A percentile compares a stretch with the other conserved stretches of the same genome.
Conservation (phyloP, 495 filamentous ascomycete species). For the Glonium stellatum region DNA sequence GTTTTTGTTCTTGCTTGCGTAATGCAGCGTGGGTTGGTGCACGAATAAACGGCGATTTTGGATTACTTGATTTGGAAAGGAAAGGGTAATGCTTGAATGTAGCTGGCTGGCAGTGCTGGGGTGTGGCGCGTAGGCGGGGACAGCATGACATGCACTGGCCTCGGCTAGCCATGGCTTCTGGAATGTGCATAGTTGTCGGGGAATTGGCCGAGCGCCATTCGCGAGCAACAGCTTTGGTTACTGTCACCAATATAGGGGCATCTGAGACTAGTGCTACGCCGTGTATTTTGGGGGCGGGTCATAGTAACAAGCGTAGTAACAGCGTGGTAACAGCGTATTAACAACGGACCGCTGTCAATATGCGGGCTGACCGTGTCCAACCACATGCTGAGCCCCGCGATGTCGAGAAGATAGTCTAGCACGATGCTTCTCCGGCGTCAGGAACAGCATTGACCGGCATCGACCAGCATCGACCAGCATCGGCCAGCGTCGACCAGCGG, state of each 20-base stretch:
- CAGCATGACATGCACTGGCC: background rate
- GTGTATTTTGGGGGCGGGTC: background rate
- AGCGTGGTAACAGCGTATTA: too few relatives aligned
- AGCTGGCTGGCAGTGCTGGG: slow-evolving; percentile 4
- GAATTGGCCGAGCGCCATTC: background rate
- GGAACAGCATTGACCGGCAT: background rate
- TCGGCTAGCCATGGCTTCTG: background rate
- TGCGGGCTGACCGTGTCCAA: background rate
- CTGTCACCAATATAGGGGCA: background rate
- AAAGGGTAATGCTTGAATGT: background rate
- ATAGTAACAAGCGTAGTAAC: background rate
- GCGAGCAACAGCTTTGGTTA: background rate
- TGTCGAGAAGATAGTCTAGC: too few relatives aligned
- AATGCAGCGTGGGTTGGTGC: background rate
- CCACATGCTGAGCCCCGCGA: background rate
- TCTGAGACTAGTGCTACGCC: background rate
- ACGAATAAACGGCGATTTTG: background rate
- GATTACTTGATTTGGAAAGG: background rate
- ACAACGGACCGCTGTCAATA: background rate
- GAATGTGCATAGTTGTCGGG: background rate
- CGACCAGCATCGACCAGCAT: too few relatives aligned
- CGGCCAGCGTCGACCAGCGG: too few relatives aligned
- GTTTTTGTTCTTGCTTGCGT: background rate
- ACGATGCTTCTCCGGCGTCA: too few relatives aligned
- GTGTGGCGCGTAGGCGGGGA: slow-evolving; percentile 26